Conservation (phyloP, 805 yeast species). For the Kodamaea kaohsiungensis region DNA sequence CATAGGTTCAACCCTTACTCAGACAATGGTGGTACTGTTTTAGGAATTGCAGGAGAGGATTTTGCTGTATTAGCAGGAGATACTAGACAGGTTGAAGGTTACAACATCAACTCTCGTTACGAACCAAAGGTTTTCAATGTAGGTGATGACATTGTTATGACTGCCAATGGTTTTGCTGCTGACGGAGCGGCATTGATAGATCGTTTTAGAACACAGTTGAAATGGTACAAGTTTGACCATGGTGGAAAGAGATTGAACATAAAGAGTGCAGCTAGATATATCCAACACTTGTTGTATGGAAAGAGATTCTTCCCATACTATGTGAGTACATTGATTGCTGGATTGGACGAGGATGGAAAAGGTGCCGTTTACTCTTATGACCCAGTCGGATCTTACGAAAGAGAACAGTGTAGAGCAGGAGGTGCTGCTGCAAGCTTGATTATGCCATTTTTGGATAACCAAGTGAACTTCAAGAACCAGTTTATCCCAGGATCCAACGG, state of each 20-base stretch:
- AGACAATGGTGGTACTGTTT: conserved; percentile 95
- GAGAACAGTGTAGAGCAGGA: conserved; percentile 97
- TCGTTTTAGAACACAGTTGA: conserved; percentile 64
- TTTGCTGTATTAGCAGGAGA: conserved; percentile 97
- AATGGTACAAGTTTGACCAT: conserved; percentile 94
- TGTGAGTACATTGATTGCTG: conserved; percentile 92
- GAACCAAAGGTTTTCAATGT: conserved; percentile 87
- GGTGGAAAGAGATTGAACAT: conserved; percentile 65
- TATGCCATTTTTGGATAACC: conserved; percentile 97
- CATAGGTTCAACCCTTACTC: conserved; percentile 91
- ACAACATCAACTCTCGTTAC: conserved; percentile 87
- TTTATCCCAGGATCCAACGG: conserved; percentile 74
- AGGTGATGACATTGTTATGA: conserved; percentile 83
- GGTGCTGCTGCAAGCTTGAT: conserved; percentile 96
- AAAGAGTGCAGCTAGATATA: conserved; percentile 81
- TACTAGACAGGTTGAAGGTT: conserved; percentile 95
- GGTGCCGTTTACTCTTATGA: conserved; percentile 97
- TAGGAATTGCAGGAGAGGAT: conserved; percentile 97
- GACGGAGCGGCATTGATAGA: conserved; percentile 87
- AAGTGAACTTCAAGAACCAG: conserved; percentile 94
- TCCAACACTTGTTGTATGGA: conserved; percentile 87
- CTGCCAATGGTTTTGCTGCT: conserved; percentile 96
- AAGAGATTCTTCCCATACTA: conserved; percentile 97
- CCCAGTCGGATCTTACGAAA: conserved; percentile 96
- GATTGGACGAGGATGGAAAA: conserved; percentile 85